Percentiles rank a stretch among this genome's conserved stretches.
Evolutionary conservation across 495 filamentous ascomycete genomes (phyloP).

Genomic region (Aspergillus hancockii): DNA sequence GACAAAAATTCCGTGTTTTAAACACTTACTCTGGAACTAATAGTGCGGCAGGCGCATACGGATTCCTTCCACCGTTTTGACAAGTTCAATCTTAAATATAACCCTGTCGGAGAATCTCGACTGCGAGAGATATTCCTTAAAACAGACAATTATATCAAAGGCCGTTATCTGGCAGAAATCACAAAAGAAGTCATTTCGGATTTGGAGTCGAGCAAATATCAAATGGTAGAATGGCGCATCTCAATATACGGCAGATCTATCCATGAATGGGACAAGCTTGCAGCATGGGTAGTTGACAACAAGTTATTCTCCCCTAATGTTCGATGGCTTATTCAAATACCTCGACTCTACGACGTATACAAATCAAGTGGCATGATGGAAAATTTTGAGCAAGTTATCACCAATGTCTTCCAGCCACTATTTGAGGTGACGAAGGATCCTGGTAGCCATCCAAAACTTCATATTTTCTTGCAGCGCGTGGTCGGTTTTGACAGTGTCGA

Average conservation of each 20-base stretch:
- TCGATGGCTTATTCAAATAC: slow-evolving; percentile 95
- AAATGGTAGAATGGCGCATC: slow-evolving; percentile 99
- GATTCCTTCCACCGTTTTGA: slow-evolving; percentile 99
- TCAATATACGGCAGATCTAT: slow-evolving; percentile 91
- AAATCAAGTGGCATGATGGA: slow-evolving; percentile 83
- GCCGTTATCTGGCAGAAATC: slow-evolving; percentile 93
- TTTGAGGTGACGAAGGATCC: slow-evolving; percentile 95
- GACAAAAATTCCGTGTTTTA: slow-evolving; percentile 12
- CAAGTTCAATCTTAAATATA: slow-evolving; percentile 99
- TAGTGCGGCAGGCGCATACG: slow-evolving; percentile 71
- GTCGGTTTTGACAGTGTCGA: slow-evolving; percentile 98
- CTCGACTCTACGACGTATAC: slow-evolving; percentile 93
- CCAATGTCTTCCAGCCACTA: slow-evolving; percentile 89
- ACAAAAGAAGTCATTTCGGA: slow-evolving; percentile 98
- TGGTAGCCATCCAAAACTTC: slow-evolving; percentile 82
- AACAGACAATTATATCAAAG: slow-evolving; percentile 96
- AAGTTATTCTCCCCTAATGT: slow-evolving; percentile 97
- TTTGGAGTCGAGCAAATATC: slow-evolving; percentile 97
- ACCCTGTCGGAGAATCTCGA: slow-evolving; percentile 93
- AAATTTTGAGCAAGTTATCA: slow-evolving; percentile 85
- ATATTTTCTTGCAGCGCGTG: slow-evolving; percentile 91
- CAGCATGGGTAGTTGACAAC: slow-evolving; percentile 98
- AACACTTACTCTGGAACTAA: slow-evolving; percentile 10
- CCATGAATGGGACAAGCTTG: slow-evolving; percentile 97
- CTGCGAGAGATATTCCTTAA: slow-evolving; percentile 96